Evolutionary conservation across 257 asterid species (phyloP).

Genomic region (Catharanthus roseus): DNA sequence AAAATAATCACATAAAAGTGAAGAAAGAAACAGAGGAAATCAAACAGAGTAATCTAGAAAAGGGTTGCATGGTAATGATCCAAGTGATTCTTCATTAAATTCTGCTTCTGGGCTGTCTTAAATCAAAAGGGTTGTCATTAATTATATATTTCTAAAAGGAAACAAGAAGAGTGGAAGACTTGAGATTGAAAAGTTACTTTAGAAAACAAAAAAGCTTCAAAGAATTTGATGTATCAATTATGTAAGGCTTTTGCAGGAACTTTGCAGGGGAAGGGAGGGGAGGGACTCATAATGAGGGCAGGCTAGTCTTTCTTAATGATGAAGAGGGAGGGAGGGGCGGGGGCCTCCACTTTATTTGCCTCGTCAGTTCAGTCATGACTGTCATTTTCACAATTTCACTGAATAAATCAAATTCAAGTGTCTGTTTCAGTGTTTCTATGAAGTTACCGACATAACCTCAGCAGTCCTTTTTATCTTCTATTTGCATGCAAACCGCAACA

Average conservation of each 20-base stretch:
- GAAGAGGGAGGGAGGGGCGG: neutral
- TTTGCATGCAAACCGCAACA: constrained; percentile 3
- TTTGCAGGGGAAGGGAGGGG: too few relatives aligned
- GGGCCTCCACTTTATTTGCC: constrained; percentile 13
- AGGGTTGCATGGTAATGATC: constrained; percentile 32
- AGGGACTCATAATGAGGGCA: too few relatives aligned
- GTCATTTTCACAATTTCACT: constrained; percentile 41
- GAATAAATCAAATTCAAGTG: constrained; percentile 33
- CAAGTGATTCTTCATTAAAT: constrained; percentile 21
- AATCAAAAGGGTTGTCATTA: constrained; percentile 29
- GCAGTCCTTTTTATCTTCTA: constrained; percentile 14
- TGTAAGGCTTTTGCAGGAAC: constrained; percentile 26
- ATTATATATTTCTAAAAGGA: constrained; percentile 36
- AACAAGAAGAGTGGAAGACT: constrained; percentile 33
- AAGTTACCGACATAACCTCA: constrained; percentile 11
- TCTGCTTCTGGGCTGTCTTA: constrained; percentile 13
- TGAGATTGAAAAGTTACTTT: constrained; percentile 49
- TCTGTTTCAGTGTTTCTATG: constrained; percentile 21
- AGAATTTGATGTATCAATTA: constrained; percentile 39
- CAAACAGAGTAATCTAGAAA: constrained; percentile 4
- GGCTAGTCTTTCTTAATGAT: too few relatives aligned
- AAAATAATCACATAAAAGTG: constrained; percentile 1
- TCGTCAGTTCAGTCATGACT: neutral
- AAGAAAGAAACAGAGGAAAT: neutral
- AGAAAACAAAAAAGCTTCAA: neutral